Conservation (phyloP, 2,329 filamentous ascomycete genomes). For the Fusarium scirpi region DNA sequence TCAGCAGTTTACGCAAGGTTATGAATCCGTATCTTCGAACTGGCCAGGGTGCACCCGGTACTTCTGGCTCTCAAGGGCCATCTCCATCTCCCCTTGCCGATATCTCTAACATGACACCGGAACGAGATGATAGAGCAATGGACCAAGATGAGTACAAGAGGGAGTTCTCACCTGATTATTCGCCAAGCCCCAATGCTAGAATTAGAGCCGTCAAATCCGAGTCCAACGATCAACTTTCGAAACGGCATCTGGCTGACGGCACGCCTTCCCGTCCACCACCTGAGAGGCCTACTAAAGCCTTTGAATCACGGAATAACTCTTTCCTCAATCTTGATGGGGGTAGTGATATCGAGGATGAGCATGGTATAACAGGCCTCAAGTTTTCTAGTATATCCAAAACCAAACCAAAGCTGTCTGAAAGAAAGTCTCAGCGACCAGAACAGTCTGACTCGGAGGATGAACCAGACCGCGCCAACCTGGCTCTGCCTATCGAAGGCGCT, state of each 20-base stretch:
- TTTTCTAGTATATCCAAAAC: conserved; percentile 25
- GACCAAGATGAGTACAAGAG: conserved; percentile 57
- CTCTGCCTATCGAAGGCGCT: conserved; percentile 58
- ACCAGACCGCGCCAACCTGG: conserved; percentile 51
- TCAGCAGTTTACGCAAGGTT: conserved; percentile 84
- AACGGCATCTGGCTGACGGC: conserved; percentile 49
- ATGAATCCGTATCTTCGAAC: conserved; percentile 84
- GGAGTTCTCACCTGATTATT: conserved; percentile 81
- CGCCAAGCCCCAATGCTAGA: conserved; percentile 77
- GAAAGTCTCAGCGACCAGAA: conserved; percentile 44
- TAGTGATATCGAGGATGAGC: conserved; percentile 61
- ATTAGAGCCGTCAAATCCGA: conserved; percentile 72
- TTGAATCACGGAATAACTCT: conserved; percentile 57
- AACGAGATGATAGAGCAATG: conserved; percentile 11
- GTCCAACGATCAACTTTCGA: conserved; percentile 48
- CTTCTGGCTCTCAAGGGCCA: conserved; percentile 45
- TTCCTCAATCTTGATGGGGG: conserved; percentile 63
- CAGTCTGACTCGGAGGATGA: conserved; percentile 53
- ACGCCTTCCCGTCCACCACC: conserved; percentile 54
- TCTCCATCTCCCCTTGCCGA: conserved; percentile 45
- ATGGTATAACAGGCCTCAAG: conserved; percentile 26
- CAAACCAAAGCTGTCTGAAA: conserved; percentile 23
- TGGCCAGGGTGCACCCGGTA: conserved; percentile 46
- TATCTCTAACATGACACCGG: conserved; percentile 44
- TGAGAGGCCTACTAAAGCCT: conserved; percentile 47